Conservation (phyloP, 192 early-diverging fungal species). For the Backusella tuberculispora region DNA sequence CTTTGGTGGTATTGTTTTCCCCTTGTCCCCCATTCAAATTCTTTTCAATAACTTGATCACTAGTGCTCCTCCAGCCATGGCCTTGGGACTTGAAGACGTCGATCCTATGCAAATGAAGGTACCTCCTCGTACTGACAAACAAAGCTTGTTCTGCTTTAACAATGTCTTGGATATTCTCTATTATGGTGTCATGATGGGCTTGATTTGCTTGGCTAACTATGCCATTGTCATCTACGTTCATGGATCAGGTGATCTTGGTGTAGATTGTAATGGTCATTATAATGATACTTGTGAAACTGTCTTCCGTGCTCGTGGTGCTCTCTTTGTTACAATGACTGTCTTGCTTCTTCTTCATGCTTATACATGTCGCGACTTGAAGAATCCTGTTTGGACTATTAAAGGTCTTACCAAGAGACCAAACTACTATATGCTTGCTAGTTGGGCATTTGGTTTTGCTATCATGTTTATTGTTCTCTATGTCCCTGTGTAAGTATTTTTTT, state of each 20-base stretch:
- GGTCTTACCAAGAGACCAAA: conserved; percentile 53
- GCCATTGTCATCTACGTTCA: conserved; percentile 64
- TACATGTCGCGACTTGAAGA: conserved; percentile 72
- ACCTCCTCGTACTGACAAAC: conserved; percentile 63
- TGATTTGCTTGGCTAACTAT: conserved; percentile 67
- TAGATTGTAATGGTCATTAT: conserved; percentile 61
- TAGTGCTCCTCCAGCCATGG: conserved; percentile 80
- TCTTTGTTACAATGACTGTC: conserved; percentile 74
- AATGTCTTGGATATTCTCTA: conserved; percentile 71
- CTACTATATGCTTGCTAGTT: conserved; percentile 50
- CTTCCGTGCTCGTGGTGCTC: conserved; percentile 70
- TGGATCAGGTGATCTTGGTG: conserved; percentile 60
- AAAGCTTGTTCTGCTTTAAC: conserved; percentile 69
- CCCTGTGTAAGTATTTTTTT: conserved; percentile 46
- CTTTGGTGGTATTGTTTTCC: conserved; percentile 65
- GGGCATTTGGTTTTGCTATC: conserved; percentile 52
- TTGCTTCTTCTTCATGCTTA: conserved; percentile 74
- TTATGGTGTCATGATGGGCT: conserved; percentile 70
- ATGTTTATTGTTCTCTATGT: conserved; percentile 66
- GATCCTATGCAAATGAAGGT: conserved; percentile 69
- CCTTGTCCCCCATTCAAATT: conserved; percentile 79
- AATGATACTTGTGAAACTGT: conserved; percentile 60
- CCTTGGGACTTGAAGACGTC: conserved; percentile 71
- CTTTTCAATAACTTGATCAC: conserved; percentile 85
- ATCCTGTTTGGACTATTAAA: conserved; percentile 60